These are phyloP conservation scores for Hibiscus mutabilis DNA, from an alignment of 345 rosid species.

Conservation along the genomic window DNA sequence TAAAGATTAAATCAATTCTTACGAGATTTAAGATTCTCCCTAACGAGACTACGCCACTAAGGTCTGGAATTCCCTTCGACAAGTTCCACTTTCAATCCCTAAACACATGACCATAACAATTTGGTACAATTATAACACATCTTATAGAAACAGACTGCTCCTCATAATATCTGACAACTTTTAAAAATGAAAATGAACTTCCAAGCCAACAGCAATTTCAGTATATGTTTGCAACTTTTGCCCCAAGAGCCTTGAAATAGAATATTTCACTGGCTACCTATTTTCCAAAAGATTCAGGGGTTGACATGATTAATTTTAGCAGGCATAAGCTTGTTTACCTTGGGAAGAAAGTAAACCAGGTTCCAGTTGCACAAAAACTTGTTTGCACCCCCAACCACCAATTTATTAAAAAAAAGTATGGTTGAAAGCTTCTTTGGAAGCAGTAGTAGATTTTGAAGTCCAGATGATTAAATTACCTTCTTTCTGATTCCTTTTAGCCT, in stretches of 20 bases:
- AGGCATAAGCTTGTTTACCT: not conserved
- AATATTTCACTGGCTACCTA: not conserved
- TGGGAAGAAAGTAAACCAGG: not conserved
- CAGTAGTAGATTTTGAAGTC: not conserved
- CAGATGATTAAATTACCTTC: slow-evolving; percentile 37
- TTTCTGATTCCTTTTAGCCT: slow-evolving; percentile 55
- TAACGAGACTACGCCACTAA: too few species aligned
- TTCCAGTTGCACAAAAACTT: not conserved
- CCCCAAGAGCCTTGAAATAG: not conserved
- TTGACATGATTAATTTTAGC: not conserved
- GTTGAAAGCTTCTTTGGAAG: not conserved
- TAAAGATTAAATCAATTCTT: too few species aligned
- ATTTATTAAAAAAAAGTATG: not conserved
- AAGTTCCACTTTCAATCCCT: too few species aligned
- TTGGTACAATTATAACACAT: not conserved
- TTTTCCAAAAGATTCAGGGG: not conserved
- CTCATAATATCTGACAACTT: not conserved
- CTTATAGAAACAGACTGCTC: not conserved
- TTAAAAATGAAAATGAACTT: not conserved
- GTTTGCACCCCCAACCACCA: not conserved
- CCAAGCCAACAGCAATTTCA: slow-evolving; percentile 4
- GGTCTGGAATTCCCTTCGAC: too few species aligned
- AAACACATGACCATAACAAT: too few species aligned
- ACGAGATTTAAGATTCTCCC: too few species aligned
- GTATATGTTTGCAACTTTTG: not conserved